These are phyloP conservation scores for Calendula officinalis DNA, from an alignment of 129 eudicot species.

Conservation along the genomic window DNA sequence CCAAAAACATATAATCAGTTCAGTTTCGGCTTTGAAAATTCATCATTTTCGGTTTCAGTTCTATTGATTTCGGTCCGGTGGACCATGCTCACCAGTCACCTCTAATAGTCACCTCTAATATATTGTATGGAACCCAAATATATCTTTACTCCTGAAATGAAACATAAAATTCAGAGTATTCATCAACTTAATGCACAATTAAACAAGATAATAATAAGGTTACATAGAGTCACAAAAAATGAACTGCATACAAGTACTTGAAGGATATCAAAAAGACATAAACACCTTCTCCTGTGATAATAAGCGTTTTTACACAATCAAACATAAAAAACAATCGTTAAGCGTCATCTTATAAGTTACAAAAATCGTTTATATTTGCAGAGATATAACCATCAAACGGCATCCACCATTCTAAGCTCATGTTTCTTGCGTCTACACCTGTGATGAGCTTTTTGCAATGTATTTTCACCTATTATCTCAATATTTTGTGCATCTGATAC, in stretches of 20 bases:
- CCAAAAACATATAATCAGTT: no score
- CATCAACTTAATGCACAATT: slow-evolving; percentile 14
- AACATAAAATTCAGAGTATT: not conserved
- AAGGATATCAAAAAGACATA: not conserved
- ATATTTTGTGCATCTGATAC: slow-evolving; percentile 40
- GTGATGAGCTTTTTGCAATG: slow-evolving; percentile 85
- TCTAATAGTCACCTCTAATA: no score
- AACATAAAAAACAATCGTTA: not conserved
- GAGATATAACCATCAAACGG: slow-evolving; percentile 19
- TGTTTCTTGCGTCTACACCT: slow-evolving; percentile 86
- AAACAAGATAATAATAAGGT: slow-evolving; percentile 8
- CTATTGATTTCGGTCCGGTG: no score
- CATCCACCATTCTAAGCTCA: slow-evolving; percentile 74
- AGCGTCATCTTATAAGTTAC: slow-evolving; percentile 2
- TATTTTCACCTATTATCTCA: slow-evolving; percentile 75
- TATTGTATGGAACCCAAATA: no score
- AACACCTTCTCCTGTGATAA: not conserved
- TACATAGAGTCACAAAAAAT: slow-evolving; percentile 20
- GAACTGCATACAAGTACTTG: slow-evolving; percentile 3
- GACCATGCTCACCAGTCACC: no score
- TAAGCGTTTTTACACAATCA: not conserved
- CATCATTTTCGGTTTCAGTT: no score
- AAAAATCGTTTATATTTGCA: slow-evolving; percentile 17
- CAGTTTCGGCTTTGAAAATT: no score
- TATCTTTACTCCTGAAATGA: no score